Conservation (phyloP, 345 rosid species). For the Eucalyptus curtisii region DNA sequence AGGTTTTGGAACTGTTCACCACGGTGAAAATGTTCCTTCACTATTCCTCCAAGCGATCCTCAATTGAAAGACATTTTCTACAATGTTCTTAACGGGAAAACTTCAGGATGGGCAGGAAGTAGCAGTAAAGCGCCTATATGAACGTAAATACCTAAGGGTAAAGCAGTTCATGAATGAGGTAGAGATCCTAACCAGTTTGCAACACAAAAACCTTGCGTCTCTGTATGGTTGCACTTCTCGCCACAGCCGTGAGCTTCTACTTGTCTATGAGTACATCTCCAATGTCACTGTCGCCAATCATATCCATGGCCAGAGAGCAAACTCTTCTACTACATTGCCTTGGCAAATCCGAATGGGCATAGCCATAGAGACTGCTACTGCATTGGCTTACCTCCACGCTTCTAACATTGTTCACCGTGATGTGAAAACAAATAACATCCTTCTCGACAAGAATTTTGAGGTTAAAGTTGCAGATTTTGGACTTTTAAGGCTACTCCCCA, state of each 20-base stretch:
- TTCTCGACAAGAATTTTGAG: not conserved
- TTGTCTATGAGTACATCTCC: slow-evolving; percentile 1
- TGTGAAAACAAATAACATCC: slow-evolving; percentile 3
- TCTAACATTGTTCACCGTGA: slow-evolving; percentile 1
- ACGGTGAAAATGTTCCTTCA: slow-evolving; percentile 15
- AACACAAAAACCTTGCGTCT: slow-evolving; percentile 16
- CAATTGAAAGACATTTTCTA: not conserved
- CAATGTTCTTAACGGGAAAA: not conserved
- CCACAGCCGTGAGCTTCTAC: slow-evolving; percentile 18
- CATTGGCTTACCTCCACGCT: not conserved
- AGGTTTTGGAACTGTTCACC: slow-evolving; percentile 52
- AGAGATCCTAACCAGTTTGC: slow-evolving; percentile 15
- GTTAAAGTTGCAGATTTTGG: slow-evolving; percentile 3
- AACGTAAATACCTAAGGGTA: not conserved
- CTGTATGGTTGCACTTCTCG: slow-evolving; percentile 25
- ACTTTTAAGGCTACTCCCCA: not conserved
- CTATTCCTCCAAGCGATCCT: not conserved
- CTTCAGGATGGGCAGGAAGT: slow-evolving; percentile 16
- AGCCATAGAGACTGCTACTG: not conserved
- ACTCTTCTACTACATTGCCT: not conserved
- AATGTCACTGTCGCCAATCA: slow-evolving; percentile 1
- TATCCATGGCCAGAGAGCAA: not conserved
- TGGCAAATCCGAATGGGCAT: not conserved
- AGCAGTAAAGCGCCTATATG: slow-evolving; percentile 20
- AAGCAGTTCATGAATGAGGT: slow-evolving; percentile 20